phyloP scores from a whole-genome alignment of 2,329 filamentous ascomycete species.

The Trichoderma afroharzianum region DNA sequence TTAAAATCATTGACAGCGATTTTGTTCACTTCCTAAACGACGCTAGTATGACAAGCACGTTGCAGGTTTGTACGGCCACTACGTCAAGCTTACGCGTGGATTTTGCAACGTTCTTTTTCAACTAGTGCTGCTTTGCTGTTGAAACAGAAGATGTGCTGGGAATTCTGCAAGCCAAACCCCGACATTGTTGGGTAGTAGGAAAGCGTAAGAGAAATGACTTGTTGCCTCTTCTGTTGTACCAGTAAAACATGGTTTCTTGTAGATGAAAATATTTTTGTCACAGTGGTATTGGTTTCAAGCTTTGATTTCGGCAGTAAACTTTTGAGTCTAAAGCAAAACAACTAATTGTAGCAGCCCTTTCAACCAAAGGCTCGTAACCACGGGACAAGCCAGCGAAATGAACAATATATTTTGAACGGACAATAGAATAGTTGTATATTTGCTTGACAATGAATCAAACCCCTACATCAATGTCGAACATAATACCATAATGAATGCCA shows the following conservation, averaged over 20 bases:
- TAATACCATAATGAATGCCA: background rate
- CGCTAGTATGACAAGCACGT: background rate
- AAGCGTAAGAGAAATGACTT: background rate
- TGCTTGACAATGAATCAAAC: background rate
- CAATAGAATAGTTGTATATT: background rate
- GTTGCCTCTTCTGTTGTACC: background rate
- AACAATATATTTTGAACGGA: background rate
- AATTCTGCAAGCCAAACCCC: background rate
- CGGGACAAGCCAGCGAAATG: background rate
- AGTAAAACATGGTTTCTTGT: background rate
- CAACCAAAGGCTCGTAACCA: background rate
- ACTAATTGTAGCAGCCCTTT: background rate
- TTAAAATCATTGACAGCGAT: background rate
- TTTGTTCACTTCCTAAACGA: background rate
- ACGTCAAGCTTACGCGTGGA: slow-evolving; percentile 10
- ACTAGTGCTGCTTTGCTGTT: background rate
- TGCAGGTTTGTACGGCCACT: background rate
- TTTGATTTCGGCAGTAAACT: background rate
- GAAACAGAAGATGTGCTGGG: background rate
- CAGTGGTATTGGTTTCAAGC: background rate
- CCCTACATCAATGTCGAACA: background rate
- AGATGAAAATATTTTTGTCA: background rate
- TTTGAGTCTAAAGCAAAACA: background rate
- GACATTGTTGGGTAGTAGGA: background rate
- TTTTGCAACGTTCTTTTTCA: background rate